Base-by-base conservation (phyloP, 1,139 yeast species). In the Wickerhamiella pararugosa region DNA sequence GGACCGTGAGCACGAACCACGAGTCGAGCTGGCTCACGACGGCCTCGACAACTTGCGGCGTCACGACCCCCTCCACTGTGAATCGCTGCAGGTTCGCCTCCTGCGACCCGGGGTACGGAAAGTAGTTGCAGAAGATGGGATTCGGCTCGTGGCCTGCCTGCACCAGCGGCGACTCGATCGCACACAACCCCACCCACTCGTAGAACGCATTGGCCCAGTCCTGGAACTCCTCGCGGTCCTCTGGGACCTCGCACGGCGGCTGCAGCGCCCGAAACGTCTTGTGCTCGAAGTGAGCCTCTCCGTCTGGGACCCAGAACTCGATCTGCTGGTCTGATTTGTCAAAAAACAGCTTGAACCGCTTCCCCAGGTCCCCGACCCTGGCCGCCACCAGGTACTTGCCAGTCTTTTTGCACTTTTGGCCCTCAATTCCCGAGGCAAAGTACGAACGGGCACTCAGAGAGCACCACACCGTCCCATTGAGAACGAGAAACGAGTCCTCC, bases 271-370 rank as follows among this genome's bases (percentile, higher is more conserved):
- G 34, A 7, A 5, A 11, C 5, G 30, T 4, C 15, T 7, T 11
- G n/a, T 4, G 25, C 7, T 41, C 36, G 7, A 7, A n/a, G 7
- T 25, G 9, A 4, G 34, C 11, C 35, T 41, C 34, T 5, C 28
- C 36, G 25, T n/a, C 6, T 4, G 29, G 5, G 25, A 45, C 28
- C 7, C 32, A 15, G 21, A 43, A 48, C 29, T 25, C 36, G 3
- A 35, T 29, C 36, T 25, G 25, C 25, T 36, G 21, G 15, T 42
- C 31, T 5, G 53, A 52, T 38, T 61, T 61, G 7, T 60, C 54
- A 3, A 57, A 50, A 30, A 60, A 62, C 69, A 69, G 64, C 15
- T 57, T 25, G 15, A 65, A 46, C 36, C 69, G 52, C 6, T 55
- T 52, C 42, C 52, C 54, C 32, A 53, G 51, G 25, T 31, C 10